phyloP scores from a whole-genome alignment of 805 yeast species.

The Candida maesae region DNA sequence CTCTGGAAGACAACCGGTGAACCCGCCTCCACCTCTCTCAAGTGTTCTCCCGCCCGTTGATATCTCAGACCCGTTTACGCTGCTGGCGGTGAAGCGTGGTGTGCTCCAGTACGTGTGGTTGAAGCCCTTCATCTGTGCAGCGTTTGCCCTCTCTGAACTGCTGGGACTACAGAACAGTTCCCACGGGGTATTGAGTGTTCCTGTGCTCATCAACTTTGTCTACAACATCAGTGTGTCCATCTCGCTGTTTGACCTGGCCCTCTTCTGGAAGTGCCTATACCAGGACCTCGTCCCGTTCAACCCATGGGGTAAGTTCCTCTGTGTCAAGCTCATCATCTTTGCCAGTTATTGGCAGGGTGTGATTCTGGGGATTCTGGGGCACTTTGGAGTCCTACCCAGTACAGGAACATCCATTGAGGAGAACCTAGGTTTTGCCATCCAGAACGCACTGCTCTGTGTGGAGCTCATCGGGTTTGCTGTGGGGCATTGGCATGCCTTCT shows the following conservation, averaged over 20 bases:
- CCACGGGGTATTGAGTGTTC: slow-evolving; percentile 43
- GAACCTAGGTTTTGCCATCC: slow-evolving; percentile 54
- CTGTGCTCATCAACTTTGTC: slow-evolving; percentile 60
- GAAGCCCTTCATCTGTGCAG: slow-evolving; percentile 74
- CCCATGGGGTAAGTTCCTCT: slow-evolving; percentile 89
- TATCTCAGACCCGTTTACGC: slow-evolving; percentile 80
- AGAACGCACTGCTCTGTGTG: slow-evolving; percentile 73
- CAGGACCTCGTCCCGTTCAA: slow-evolving; percentile 70
- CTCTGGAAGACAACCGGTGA: slow-evolving; percentile 67
- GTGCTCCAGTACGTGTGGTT: slow-evolving; percentile 94
- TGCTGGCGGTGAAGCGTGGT: slow-evolving; percentile 74
- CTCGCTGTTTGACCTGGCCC: slow-evolving; percentile 79
- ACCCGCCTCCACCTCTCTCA: slow-evolving; percentile 55
- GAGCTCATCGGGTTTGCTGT: slow-evolving; percentile 84
- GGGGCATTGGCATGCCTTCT: slow-evolving; percentile 86
- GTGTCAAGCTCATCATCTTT: slow-evolving; percentile 90
- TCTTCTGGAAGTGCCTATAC: slow-evolving; percentile 91
- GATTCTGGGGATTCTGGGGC: slow-evolving; percentile 48
- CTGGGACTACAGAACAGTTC: slow-evolving; percentile 41
- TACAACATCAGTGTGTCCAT: slow-evolving; percentile 80
- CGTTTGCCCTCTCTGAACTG: slow-evolving; percentile 44
- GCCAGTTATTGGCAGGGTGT: slow-evolving; percentile 97
- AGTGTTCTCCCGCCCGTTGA: slow-evolving; percentile 57
- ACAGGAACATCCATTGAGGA: slow-evolving; percentile 30
- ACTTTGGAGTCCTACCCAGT: slow-evolving; percentile 40